These are phyloP conservation scores for Candida tibetensis DNA, from an alignment of 805 yeast species.

Conservation along the genomic window DNA sequence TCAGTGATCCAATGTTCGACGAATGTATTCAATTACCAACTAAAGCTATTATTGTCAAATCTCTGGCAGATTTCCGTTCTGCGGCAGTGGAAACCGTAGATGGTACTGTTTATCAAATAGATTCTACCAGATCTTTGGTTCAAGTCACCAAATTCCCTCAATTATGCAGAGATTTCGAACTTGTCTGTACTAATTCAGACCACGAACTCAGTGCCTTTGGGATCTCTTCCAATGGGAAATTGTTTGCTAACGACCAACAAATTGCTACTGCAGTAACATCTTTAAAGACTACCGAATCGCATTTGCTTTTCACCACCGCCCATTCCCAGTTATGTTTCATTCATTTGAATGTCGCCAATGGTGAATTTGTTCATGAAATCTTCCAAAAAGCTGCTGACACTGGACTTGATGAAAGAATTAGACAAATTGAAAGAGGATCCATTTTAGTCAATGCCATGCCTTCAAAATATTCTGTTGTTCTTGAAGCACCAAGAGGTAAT, in stretches of 20 bases:
- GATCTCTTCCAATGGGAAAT: constrained; percentile 68
- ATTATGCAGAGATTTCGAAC: constrained; percentile 58
- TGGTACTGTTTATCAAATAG: constrained; percentile 51
- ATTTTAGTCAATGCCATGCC: constrained; percentile 79
- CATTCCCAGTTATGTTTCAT: constrained; percentile 79
- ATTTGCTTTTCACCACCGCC: constrained; percentile 81
- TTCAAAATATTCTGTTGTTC: constrained; percentile 71
- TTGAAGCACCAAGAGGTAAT: constrained; percentile 96
- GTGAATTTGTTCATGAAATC: constrained; percentile 30
- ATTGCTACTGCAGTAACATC: constrained; percentile 81
- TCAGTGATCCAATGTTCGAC: constrained; percentile 38
- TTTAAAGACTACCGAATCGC: constrained; percentile 64
- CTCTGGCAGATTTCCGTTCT: constrained; percentile 50
- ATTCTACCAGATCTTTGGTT: constrained; percentile 23
- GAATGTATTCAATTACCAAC: constrained; percentile 44
- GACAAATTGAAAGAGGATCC: constrained; percentile 91
- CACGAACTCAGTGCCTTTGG: constrained; percentile 57
- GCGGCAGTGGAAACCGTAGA: constrained; percentile 61
- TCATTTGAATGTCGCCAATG: constrained; percentile 51
- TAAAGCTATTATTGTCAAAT: constrained; percentile 55
- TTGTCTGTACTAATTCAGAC: constrained; percentile 26
- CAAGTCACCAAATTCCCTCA: constrained; percentile 60
- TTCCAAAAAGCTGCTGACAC: constrained; percentile 27
- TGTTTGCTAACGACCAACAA: constrained; percentile 59
- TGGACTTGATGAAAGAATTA: constrained; percentile 70